These are phyloP conservation scores for Podila minutissima DNA, from an alignment of 192 early-diverging fungal genomes.

Conservation along the genomic window DNA sequence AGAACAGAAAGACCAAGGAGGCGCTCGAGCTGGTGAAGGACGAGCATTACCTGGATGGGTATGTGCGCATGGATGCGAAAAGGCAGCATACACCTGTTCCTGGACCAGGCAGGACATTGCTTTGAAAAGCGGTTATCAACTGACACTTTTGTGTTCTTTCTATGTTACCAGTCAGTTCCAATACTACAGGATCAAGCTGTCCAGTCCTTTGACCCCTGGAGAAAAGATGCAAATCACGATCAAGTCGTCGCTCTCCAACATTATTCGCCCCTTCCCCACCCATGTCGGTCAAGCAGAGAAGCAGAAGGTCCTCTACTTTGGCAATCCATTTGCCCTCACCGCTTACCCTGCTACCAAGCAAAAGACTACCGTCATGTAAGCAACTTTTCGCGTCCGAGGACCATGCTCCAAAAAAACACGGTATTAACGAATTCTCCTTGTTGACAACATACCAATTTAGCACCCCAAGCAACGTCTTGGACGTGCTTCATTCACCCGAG, in stretches of 20 bases:
- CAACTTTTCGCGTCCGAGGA: not conserved
- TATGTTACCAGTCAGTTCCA: constrained; percentile 35
- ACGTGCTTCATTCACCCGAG: constrained; percentile 52
- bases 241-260: constrained; percentile 56
- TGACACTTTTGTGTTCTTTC: not conserved
- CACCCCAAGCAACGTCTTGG: constrained; percentile 31
- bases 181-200: constrained; percentile 60
- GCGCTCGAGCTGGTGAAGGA: constrained; percentile 33
- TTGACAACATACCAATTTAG: constrained; percentile 8
- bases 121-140: not conserved
- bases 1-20: constrained; percentile 55
- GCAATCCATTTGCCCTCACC: constrained; percentile 68
- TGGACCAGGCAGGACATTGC: constrained; percentile 23
- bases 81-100: not conserved
- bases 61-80: not conserved
- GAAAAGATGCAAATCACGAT: constrained; percentile 71
- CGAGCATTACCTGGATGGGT: constrained; percentile 30
- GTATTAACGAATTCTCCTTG: not conserved
- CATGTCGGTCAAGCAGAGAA: constrained; percentile 69
- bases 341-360: constrained; percentile 76
- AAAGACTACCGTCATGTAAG: constrained; percentile 85
- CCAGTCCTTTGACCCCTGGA: constrained; percentile 57
- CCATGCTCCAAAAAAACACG: too few relatives aligned
- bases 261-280: constrained; percentile 61
- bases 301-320: constrained; percentile 72